Evolutionary conservation across 257 asterid species (phyloP).

Genomic region (Solanum gandarillasii): DNA sequence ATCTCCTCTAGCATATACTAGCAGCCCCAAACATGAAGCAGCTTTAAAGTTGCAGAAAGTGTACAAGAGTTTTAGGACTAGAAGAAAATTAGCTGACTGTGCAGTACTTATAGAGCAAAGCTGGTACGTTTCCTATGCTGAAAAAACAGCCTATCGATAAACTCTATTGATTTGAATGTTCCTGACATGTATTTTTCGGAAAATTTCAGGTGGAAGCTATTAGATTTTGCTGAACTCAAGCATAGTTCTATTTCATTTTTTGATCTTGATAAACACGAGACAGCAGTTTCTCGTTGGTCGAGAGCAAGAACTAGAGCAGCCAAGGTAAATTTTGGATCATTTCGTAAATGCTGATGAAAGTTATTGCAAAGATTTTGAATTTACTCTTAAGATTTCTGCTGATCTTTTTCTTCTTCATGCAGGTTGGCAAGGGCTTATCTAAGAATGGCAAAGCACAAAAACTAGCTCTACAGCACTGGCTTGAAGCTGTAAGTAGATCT

Average conservation of each 20-base stretch:
- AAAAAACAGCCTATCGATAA: background rate
- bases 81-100: constrained; percentile 90
- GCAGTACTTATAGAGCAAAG: constrained; percentile 88
- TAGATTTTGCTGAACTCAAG: constrained; percentile 86
- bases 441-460: constrained; percentile 81
- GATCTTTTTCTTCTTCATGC: background rate
- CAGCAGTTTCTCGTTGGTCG: constrained; percentile 88
- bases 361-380: background rate
- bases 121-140: constrained; percentile 25
- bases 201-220: constrained; percentile 53
- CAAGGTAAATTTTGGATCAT: constrained; percentile 37
- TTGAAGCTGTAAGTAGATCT: constrained; percentile 69
- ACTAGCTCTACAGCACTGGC: constrained; percentile 95
- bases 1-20: constrained; percentile 23
- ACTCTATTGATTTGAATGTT: background rate
- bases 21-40: constrained; percentile 66
- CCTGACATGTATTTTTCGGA: background rate
- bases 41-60: constrained; percentile 85
- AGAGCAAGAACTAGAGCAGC: constrained; percentile 94
- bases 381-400: background rate
- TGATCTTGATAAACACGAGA: constrained; percentile 78
- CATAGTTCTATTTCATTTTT: constrained; percentile 90
- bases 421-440: constrained; percentile 92
- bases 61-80: constrained; percentile 79
- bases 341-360: background rate